Evolutionary conservation across 805 yeast species (phyloP).

Genomic region (Hemisphaericaspora nanyangensis): DNA sequence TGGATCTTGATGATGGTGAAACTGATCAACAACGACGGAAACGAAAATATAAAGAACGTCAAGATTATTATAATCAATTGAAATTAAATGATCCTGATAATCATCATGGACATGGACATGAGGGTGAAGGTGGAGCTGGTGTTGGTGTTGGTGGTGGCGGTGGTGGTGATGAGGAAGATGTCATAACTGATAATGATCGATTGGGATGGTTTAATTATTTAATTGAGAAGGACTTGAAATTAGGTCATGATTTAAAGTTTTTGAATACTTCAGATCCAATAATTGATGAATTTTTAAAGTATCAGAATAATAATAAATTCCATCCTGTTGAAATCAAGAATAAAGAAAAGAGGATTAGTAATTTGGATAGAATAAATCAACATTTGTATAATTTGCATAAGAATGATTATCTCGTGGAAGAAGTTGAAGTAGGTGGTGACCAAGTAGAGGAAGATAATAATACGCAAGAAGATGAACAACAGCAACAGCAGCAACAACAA

Average conservation of each 20-base stretch:
- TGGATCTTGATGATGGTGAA: slow-evolving; percentile 31
- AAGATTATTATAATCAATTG: slow-evolving; percentile 37
- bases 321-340: slow-evolving; percentile 22
- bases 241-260: slow-evolving; percentile 37
- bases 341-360: slow-evolving; percentile 3
- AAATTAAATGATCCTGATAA: slow-evolving; percentile 17
- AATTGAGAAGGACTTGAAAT: slow-evolving; percentile 29
- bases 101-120: neutral
- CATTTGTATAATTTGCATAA: slow-evolving; percentile 24
- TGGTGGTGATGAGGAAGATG: slow-evolving; percentile 15
- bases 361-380: slow-evolving; percentile 16
- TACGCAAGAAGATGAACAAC: neutral
- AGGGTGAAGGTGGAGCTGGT: neutral
- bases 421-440: slow-evolving; percentile 19
- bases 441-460: slow-evolving; percentile 1
- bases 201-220: slow-evolving; percentile 36
- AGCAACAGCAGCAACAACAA: slow-evolving; percentile 1
- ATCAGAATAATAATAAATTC: slow-evolving; percentile 23
- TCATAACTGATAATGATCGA: slow-evolving; percentile 19
- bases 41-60: slow-evolving; percentile 33
- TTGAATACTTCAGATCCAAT: slow-evolving; percentile 21
- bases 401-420: slow-evolving; percentile 26
- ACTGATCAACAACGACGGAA: slow-evolving; percentile 32
- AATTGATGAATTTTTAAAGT: slow-evolving; percentile 21
- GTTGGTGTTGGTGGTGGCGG: slow-evolving; percentile 6